Conservation (phyloP, 768 basidiomycete species). For the Neoboletus magnificus region DNA sequence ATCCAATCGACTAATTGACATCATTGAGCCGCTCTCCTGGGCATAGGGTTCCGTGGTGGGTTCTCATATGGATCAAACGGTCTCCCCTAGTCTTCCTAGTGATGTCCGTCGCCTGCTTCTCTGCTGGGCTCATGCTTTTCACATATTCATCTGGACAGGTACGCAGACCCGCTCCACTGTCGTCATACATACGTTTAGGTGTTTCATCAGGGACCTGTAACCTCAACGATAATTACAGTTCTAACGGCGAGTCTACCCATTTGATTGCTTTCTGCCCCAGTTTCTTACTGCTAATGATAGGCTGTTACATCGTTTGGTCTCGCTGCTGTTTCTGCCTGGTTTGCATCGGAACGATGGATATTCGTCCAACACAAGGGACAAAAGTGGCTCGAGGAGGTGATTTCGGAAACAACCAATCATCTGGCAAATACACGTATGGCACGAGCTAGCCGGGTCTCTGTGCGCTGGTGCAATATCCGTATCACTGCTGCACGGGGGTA, state of each 20-base stretch:
- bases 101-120: slow-evolving; percentile 80
- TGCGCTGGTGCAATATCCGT: slow-evolving; percentile 24
- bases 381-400: slow-evolving; percentile 50
- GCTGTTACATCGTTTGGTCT: slow-evolving; percentile 42
- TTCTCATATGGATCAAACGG: slow-evolving; percentile 79
- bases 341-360: slow-evolving; percentile 49
- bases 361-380: slow-evolving; percentile 47
- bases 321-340: slow-evolving; percentile 52
- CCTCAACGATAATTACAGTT: slow-evolving; percentile 70
- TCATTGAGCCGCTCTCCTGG: slow-evolving; percentile 47
- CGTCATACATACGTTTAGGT: slow-evolving; percentile 17
- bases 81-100: slow-evolving; percentile 82
- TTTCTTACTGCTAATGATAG: slow-evolving; percentile 17
- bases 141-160: slow-evolving; percentile 73
- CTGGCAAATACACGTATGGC: slow-evolving; percentile 28
- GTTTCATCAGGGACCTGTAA: slow-evolving; percentile 47
- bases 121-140: slow-evolving; percentile 72
- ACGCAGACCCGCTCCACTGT: slow-evolving; percentile 24
- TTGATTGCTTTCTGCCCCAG: neutral
- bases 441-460: slow-evolving; percentile 22
- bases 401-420: slow-evolving; percentile 24
- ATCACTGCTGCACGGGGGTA: slow-evolving; percentile 18
- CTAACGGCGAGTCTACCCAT: slow-evolving; percentile 46
- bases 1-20: slow-evolving; percentile 16
- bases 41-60: slow-evolving; percentile 57